phyloP scores from a whole-genome alignment of 306 rosid species.

The Vigna mungo region DNA sequence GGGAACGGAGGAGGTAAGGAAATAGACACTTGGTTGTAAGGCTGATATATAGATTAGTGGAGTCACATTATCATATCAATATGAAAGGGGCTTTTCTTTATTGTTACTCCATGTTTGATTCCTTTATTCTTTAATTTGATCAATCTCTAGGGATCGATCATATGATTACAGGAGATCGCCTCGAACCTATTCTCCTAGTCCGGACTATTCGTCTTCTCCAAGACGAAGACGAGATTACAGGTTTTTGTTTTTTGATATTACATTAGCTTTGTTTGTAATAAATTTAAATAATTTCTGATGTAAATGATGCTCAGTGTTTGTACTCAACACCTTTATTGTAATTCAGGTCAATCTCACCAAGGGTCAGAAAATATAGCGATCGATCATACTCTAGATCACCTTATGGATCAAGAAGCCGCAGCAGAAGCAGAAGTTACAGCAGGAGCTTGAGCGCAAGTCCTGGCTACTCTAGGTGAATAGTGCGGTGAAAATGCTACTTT shows the following conservation, averaged over 20 bases:
- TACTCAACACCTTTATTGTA: neutral
- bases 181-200: conserved; percentile 57
- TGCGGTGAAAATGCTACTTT: conserved; percentile 12
- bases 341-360: conserved; percentile 75
- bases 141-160: conserved; percentile 47
- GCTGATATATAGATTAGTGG: neutral
- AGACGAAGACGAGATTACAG: conserved; percentile 59
- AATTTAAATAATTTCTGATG: neutral
- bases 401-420: conserved; percentile 57
- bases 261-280: neutral
- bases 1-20: conserved; percentile 65
- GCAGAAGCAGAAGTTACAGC: conserved; percentile 55
- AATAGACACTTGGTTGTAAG: neutral
- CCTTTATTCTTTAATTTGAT: neutral
- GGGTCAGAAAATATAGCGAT: conserved; percentile 53
- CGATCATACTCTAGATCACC: conserved; percentile 70
- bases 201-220: conserved; percentile 62
- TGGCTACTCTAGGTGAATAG: conserved; percentile 58
- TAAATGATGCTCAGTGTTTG: neutral
- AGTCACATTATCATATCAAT: neutral
- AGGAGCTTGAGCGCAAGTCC: conserved; percentile 63
- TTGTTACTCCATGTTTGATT: neutral
- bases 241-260: conserved; percentile 31
- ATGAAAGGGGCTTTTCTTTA: neutral
- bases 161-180: conserved; percentile 61